Conservation (phyloP, 129 eudicot species). For the Flaveria brownii region DNA sequence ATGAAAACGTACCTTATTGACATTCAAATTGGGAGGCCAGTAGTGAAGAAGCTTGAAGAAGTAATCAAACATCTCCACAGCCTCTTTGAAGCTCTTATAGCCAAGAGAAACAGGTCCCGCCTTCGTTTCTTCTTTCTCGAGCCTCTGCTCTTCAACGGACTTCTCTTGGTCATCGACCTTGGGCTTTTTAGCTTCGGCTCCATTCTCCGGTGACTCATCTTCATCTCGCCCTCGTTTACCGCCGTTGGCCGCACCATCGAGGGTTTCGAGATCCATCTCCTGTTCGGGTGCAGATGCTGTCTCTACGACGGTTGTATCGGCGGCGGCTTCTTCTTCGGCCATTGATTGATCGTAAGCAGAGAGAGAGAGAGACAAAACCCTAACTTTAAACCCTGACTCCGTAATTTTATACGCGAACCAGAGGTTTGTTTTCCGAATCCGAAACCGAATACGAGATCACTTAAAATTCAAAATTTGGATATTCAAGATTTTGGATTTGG, state of each 20-base stretch:
- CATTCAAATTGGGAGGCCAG: constrained; percentile 72
- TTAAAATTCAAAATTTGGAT: no score
- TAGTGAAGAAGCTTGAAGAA: constrained; percentile 67
- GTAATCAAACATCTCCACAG: constrained; percentile 83
- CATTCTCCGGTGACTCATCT: constrained; percentile 38
- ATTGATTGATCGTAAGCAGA: constrained; percentile 26
- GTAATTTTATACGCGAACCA: no score
- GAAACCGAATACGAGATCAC: no score
- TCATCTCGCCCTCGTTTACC: constrained; percentile 66
- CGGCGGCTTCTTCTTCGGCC: constrained; percentile 43
- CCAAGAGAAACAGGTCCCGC: constrained; percentile 51
- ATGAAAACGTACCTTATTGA: constrained; percentile 59
- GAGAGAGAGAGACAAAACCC: not conserved
- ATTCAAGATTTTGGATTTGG: no score
- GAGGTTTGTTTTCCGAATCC: no score
- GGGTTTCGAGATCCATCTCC: constrained; percentile 54
- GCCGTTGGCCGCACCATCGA: constrained; percentile 31
- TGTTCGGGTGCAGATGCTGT: constrained; percentile 19
- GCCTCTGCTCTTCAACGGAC: constrained; percentile 53
- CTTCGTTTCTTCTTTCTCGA: constrained; percentile 33
- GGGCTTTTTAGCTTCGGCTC: constrained; percentile 40
- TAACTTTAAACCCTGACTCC: no score
- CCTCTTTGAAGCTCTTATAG: constrained; percentile 55
- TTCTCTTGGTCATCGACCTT: constrained; percentile 41
- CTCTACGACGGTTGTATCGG: constrained; percentile 34